These are phyloP conservation scores for Fragaria iinumae DNA, from an alignment of 306 rosid genomes.

Conservation along the genomic window DNA sequence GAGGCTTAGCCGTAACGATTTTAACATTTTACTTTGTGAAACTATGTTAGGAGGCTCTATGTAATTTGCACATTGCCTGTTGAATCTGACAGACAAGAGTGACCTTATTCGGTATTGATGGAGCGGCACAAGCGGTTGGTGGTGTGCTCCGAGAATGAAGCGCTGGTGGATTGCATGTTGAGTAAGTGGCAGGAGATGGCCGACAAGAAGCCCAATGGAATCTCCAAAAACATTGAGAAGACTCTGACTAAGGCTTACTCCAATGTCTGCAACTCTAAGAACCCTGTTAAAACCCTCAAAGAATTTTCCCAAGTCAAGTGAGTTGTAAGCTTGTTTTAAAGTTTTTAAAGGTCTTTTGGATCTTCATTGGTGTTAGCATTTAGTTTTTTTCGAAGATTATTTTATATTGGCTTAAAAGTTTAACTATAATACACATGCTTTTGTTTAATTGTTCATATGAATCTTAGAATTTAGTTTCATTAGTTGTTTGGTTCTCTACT, in stretches of 20 bases:
- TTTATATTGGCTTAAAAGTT: not conserved
- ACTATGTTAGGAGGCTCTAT: too few species aligned
- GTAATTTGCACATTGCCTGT: not conserved
- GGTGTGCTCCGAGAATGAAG: constrained; percentile 60
- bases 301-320: constrained; percentile 81
- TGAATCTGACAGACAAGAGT: not conserved
- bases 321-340: constrained; percentile 1
- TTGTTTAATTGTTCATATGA: not conserved
- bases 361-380: not conserved
- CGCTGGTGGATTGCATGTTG: constrained; percentile 53
- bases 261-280: constrained; percentile 64
- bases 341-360: not conserved
- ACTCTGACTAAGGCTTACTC: constrained; percentile 74
- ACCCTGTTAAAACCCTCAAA: constrained; percentile 57
- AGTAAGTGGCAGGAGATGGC: constrained; percentile 73
- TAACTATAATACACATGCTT: not conserved
- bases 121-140: constrained; percentile 46
- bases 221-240: constrained; percentile 63
- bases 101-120: constrained; percentile 24
- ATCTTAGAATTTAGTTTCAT: not conserved
- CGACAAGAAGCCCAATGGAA: constrained; percentile 53
- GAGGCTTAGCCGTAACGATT: too few species aligned
- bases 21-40: too few species aligned
- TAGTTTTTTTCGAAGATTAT: not conserved
- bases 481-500: not conserved